These are phyloP conservation scores for Plasmodium gallinaceum DNA, from an alignment of 169 alveolate genomes.

Conservation along the genomic window DNA sequence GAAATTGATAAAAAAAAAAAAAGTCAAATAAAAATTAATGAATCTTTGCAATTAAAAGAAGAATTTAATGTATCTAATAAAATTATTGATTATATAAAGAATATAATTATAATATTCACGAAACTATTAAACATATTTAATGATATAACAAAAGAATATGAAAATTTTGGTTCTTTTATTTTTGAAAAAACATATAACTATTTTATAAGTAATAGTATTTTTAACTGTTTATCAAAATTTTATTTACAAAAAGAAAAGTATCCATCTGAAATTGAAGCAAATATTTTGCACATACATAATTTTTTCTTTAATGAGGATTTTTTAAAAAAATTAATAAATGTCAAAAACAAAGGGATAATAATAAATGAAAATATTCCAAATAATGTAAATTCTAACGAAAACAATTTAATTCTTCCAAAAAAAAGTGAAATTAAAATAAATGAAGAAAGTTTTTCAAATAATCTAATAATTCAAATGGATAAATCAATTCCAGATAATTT, in stretches of 20 bases:
- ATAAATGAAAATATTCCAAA: background rate
- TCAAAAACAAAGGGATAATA: too few relatives aligned
- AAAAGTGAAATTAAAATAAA: background rate
- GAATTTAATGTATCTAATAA: constrained; percentile 20
- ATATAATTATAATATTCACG: constrained; percentile 13
- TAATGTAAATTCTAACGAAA: too few relatives aligned
- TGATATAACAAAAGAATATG: constrained; percentile 16
- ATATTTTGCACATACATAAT: constrained; percentile 31
- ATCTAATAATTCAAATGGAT: background rate
- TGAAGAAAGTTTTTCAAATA: background rate
- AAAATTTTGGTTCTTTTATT: constrained; percentile 17
- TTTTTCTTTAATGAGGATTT: constrained; percentile 15
- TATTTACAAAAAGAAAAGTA: constrained; percentile 13
- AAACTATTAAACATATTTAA: constrained; percentile 22
- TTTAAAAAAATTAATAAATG: background rate
- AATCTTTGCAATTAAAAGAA: constrained; percentile 29
- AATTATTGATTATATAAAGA: constrained; percentile 33
- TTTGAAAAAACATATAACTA: constrained; percentile 43
- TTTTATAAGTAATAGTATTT: constrained; percentile 5
- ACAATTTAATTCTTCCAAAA: too few relatives aligned
- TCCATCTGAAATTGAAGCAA: constrained; percentile 13
- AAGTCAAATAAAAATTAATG: background rate
- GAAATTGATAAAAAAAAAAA: background rate
- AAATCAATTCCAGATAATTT: background rate
- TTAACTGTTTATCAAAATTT: constrained; percentile 12